Evolutionary conservation across 306 rosid genomes (phyloP).

Genomic region (Luffa aegyptiaca): DNA sequence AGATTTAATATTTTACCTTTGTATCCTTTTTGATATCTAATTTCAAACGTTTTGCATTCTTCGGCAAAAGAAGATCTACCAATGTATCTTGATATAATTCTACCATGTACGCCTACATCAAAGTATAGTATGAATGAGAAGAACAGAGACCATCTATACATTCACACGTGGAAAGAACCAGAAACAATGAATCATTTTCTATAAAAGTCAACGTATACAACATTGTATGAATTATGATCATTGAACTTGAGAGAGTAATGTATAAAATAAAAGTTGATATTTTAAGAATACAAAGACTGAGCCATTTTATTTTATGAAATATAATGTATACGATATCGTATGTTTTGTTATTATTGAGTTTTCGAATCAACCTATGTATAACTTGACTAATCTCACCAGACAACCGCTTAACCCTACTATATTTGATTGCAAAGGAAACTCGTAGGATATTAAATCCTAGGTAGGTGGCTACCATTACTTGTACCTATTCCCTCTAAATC

Average conservation of each 20-base stretch:
- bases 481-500: too few relatives aligned
- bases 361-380: too few relatives aligned
- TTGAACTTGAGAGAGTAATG: neutral
- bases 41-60: conserved; percentile 53
- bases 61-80: conserved; percentile 74
- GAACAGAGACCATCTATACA: neutral
- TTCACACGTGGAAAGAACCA: neutral
- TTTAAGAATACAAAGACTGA: neutral
- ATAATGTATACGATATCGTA: neutral
- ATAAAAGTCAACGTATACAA: neutral
- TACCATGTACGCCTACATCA: conserved; percentile 77
- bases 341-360: too few relatives aligned
- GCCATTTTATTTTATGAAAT: neutral
- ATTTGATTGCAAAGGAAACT: too few relatives aligned
- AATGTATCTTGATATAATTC: conserved; percentile 95
- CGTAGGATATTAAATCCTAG: too few relatives aligned
- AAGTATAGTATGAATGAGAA: neutral
- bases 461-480: too few relatives aligned
- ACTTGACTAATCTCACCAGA: too few relatives aligned
- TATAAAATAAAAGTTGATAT: neutral
- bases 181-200: neutral
- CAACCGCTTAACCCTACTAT: too few relatives aligned
- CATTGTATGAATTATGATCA: neutral
- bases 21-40: conserved; percentile 90
- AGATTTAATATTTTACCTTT: conserved; percentile 37